phyloP scores from a whole-genome alignment of 768 basidiomycete genomes.

The Russula olivacea region DNA sequence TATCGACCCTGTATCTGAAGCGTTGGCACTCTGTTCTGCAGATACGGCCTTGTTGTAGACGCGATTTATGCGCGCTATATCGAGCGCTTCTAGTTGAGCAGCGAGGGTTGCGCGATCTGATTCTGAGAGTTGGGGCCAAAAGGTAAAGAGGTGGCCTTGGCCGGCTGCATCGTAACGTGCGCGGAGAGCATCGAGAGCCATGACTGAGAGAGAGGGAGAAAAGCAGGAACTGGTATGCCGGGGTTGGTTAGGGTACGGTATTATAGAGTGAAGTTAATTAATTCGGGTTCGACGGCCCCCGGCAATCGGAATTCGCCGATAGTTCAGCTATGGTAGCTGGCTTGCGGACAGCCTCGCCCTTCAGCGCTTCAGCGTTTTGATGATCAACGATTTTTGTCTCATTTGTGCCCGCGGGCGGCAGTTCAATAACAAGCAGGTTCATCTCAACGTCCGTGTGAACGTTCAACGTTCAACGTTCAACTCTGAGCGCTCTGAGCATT shows the following conservation, averaged over 20 bases:
- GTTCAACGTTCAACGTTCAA: no score
- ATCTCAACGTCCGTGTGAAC: neutral
- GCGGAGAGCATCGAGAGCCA: conserved; percentile 54
- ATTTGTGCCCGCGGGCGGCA: neutral
- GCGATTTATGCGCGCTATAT: conserved; percentile 88
- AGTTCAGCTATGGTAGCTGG: no score
- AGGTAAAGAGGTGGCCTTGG: conserved; percentile 86
- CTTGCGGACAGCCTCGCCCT: no score
- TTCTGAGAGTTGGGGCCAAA: conserved; percentile 69
- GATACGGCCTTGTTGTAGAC: conserved; percentile 73
- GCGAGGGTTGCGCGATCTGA: conserved; percentile 57
- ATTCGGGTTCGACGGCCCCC: no score
- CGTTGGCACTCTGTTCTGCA: conserved; percentile 50
- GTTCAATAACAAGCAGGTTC: neutral
- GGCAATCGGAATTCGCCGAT: neutral
- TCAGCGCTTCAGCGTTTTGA: no score
- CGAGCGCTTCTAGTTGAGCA: conserved; percentile 69
- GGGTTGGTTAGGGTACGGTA: neutral
- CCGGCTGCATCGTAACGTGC: conserved; percentile 69
- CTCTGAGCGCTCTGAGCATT: no score
- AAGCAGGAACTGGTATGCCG: neutral
- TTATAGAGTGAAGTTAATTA: no score
- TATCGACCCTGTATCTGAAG: conserved; percentile 41
- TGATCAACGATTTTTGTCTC: neutral
- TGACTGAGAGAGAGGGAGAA: conserved; percentile 25